Evolutionary conservation across 345 rosid species (phyloP).

Genomic region (Passiflora organensis): DNA sequence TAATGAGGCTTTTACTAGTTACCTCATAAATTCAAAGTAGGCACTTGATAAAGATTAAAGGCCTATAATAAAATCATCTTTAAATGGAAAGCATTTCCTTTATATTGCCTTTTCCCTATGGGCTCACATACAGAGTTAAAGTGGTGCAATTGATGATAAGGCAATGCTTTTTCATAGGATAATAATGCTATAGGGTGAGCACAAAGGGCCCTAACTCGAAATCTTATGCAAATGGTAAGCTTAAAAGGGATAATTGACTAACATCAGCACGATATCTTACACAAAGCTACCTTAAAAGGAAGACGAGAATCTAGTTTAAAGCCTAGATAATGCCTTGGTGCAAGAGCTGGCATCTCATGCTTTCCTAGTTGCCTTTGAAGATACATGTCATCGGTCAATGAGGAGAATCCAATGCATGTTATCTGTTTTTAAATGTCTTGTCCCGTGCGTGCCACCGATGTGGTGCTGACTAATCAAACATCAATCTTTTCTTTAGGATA

Average conservation of each 20-base stretch:
- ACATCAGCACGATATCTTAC: not conserved
- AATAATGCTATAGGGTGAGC: constrained; percentile 6
- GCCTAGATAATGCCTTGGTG: constrained; percentile 7
- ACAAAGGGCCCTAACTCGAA: not conserved
- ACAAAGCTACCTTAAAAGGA: constrained; percentile 7
- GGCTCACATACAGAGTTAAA: not conserved
- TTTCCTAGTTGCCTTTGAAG: constrained; percentile 6
- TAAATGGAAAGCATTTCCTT: constrained; percentile 11
- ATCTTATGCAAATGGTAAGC: not conserved
- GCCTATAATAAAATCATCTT: constrained; percentile 8
- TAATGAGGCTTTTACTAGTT: too few species aligned
- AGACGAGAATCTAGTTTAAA: constrained; percentile 18
- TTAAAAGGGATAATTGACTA: not conserved
- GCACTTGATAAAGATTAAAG: constrained; percentile 6
- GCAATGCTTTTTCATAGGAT: constrained; percentile 4
- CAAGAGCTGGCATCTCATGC: constrained; percentile 15
- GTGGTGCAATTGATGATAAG: not conserved
- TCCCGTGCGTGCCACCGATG: not conserved
- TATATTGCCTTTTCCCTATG: constrained; percentile 1
- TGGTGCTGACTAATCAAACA: not conserved
- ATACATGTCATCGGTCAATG: constrained; percentile 14
- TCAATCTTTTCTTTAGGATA: not conserved
- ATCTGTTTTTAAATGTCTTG: not conserved
- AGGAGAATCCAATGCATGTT: constrained; percentile 18
- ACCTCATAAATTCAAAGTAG: too few species aligned